Evolutionary conservation across 257 asterid species (phyloP).

Genomic region (Pogostemon cablin): DNA sequence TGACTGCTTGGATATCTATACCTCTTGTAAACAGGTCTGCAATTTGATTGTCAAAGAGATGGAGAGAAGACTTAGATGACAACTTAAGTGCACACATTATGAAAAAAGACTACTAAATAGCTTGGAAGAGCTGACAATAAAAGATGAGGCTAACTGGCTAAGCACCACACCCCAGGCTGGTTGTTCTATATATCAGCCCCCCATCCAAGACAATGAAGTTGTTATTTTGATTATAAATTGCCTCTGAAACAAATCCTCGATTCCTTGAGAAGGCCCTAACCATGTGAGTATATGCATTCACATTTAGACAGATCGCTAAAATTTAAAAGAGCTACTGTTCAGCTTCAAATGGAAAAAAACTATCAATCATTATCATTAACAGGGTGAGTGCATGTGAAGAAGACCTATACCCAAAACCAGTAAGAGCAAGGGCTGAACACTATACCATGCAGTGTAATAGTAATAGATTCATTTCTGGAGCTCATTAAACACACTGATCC

Average conservation of each 20-base stretch:
- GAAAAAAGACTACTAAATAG: neutral
- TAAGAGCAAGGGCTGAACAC: constrained; percentile 19
- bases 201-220: neutral
- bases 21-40: constrained; percentile 91
- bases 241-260: neutral
- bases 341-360: constrained; percentile 2
- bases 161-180: constrained; percentile 15
- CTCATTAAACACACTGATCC: constrained; percentile 19
- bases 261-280: neutral
- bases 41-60: constrained; percentile 22
- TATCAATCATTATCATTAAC: neutral
- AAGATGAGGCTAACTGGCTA: neutral
- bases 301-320: constrained; percentile 7
- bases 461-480: neutral
- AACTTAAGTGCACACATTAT: constrained; percentile 19
- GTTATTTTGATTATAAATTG: neutral
- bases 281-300: neutral
- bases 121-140: constrained; percentile 3
- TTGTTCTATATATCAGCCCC: neutral
- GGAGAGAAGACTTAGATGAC: constrained; percentile 18
- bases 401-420: constrained; percentile 9
- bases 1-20: constrained; percentile 90
- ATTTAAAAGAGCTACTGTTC: neutral
- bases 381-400: neutral
- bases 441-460: constrained; percentile 10